These are phyloP conservation scores for Conticribra weissflogii DNA, from an alignment of 108 stramenopile genomes.

Conservation along the genomic window DNA sequence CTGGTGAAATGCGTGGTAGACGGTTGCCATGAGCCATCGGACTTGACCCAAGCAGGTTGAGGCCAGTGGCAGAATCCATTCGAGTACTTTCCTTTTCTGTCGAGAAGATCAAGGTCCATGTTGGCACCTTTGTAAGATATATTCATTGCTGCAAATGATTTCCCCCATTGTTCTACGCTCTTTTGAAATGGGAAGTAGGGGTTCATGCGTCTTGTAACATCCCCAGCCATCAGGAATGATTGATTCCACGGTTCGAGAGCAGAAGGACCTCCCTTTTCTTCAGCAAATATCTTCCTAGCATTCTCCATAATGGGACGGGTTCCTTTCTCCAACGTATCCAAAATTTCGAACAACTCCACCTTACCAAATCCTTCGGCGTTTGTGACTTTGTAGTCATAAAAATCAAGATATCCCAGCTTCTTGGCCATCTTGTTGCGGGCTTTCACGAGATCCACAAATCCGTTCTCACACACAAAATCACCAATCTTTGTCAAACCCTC, in stretches of 20 bases:
- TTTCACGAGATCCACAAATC: conserved; percentile 75
- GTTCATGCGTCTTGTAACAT: conserved; percentile 70
- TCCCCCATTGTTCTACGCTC: conserved; percentile 55
- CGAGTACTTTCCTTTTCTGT: conserved; percentile 66
- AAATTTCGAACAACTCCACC: conserved; percentile 63
- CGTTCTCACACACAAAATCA: conserved; percentile 60
- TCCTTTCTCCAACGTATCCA: conserved; percentile 66
- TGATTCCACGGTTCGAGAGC: conserved; percentile 71
- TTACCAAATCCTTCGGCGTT: conserved; percentile 80
- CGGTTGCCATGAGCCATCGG: conserved; percentile 59
- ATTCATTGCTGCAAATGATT: conserved; percentile 66
- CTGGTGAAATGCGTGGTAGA: conserved; percentile 69
- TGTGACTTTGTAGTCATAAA: conserved; percentile 77
- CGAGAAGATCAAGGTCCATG: conserved; percentile 72
- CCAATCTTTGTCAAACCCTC: conserved; percentile 75
- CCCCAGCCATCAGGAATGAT: conserved; percentile 63
- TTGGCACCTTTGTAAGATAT: conserved; percentile 66
- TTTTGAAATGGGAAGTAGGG: conserved; percentile 79
- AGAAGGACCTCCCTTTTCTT: conserved; percentile 47
- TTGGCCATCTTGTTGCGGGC: conserved; percentile 64
- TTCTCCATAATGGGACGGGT: conserved; percentile 62
- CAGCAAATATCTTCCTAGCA: conserved; percentile 54
- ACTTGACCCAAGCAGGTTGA: conserved; percentile 60
- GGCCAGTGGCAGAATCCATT: conserved; percentile 88
- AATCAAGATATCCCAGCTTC: conserved; percentile 57